phyloP scores from a whole-genome alignment of 306 rosid species.

The Cucumis melo region DNA sequence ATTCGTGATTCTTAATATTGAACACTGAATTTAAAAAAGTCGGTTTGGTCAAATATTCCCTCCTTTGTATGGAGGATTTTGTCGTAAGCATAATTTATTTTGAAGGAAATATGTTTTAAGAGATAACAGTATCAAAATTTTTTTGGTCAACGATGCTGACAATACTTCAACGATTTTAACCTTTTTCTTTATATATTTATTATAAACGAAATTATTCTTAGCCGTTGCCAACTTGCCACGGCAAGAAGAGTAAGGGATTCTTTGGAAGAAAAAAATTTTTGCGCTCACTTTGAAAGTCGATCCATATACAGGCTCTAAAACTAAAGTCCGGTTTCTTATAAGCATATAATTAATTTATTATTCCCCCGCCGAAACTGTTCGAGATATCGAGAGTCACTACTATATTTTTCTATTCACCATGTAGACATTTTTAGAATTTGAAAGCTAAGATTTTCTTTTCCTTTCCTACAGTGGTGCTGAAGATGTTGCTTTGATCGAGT shows the following conservation, averaged over 20 bases:
- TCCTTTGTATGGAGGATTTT: background rate
- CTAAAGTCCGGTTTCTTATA: too few relatives aligned
- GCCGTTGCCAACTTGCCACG: background rate
- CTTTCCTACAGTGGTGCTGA: slow-evolving; percentile 80
- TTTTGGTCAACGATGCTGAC: background rate
- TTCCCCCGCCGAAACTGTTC: background rate
- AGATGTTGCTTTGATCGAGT: slow-evolving; percentile 92
- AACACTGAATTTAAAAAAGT: background rate
- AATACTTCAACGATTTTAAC: background rate
- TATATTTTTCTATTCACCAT: background rate
- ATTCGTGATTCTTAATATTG: background rate
- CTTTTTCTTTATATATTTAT: background rate
- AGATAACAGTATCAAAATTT: background rate
- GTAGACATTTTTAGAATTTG: background rate
- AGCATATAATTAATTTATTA: background rate
- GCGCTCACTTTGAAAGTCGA: too few relatives aligned
- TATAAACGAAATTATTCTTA: background rate
- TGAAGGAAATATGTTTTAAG: background rate
- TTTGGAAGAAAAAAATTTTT: too few relatives aligned
- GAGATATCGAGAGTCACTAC: background rate
- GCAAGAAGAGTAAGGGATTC: background rate
- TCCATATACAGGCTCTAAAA: too few relatives aligned
- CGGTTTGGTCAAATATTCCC: background rate
- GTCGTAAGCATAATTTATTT: background rate
- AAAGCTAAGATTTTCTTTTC: background rate